phyloP scores from a whole-genome alignment of 2,329 filamentous ascomycete species.

The Phyllosticta capitalensis region DNA sequence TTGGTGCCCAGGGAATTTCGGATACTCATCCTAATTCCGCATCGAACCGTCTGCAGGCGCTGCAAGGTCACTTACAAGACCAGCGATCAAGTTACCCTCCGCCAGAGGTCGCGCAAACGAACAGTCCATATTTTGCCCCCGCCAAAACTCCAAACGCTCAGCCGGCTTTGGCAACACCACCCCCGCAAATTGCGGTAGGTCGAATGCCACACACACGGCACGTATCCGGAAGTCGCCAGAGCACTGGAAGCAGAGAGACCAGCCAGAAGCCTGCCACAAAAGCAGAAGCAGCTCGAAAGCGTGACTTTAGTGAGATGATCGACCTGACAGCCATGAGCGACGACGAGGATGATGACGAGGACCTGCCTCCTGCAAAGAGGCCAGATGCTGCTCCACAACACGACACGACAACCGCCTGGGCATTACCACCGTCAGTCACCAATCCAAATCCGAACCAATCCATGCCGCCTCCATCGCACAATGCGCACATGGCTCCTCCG shows the following conservation, averaged over 20 bases:
- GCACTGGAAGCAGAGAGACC: slow-evolving; percentile 1
- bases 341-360: slow-evolving; percentile 30
- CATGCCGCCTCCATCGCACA: neutral
- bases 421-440: neutral
- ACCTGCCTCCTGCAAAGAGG: slow-evolving; percentile 27
- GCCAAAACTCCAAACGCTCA: neutral
- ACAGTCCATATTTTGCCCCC: slow-evolving; percentile 10
- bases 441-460: neutral
- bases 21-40: neutral
- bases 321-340: slow-evolving; percentile 42
- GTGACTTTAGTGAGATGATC: slow-evolving; percentile 44
- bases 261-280: slow-evolving; percentile 34
- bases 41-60: neutral
- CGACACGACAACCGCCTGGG: slow-evolving; percentile 1
- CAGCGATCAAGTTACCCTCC: neutral
- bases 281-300: slow-evolving; percentile 46
- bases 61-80: neutral
- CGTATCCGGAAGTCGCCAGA: slow-evolving; percentile 17
- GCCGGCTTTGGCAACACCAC: slow-evolving; percentile 12
- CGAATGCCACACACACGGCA: slow-evolving; percentile 23
- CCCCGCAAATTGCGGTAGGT: slow-evolving; percentile 19
- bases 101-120: neutral
- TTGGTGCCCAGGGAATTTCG: neutral
- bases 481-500: neutral
- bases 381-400: neutral